Base-by-base conservation (phyloP, 176 grass and related monocot species). In the Oryza glumipatula region DNA sequence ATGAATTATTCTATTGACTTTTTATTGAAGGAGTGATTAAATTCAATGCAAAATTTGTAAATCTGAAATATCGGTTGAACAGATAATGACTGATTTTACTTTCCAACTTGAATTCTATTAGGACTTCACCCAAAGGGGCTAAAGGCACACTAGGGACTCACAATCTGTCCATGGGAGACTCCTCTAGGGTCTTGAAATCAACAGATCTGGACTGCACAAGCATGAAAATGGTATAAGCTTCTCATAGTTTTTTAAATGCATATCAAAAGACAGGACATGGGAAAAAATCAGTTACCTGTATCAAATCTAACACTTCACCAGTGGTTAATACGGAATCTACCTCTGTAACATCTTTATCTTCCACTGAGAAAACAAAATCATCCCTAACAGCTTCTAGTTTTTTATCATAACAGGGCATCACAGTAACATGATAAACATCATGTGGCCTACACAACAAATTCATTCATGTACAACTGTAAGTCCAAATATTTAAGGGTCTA, bases 331-430 rank as follows among this genome's bases (percentile, higher is more conserved):
- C 96, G 16, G 89, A 96, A 77, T 98, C 96, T 63, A 98, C 96
- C 89, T 98, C 96, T 65, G 88, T 85, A 60, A 92, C 76, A 87
- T 98, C 93, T 76, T 87, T 79, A 43, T 73, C 65, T 83, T 98
- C 89, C 39, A 95, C 84, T 49, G 91, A 81, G 77, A 94, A 95
- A 80, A 80, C 61, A 85, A 98, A 98, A 80, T 98, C 93, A 78
- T 92, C 86, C 75, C 96, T 83, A 16, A 91, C 89, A 58, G 96
- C 96, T 90, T 98, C 96, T 67, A 98, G 91, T 54, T 98, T 98
- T 73, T 98, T 98, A 80, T 98, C 96, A 82, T 96, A 98, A 87
- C 96, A 98, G 65, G 96, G 96, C 96, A 98, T 98, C 67, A 98
- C 88, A 36, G 96, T 98, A 16, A 98, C 96, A 96, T 98, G 96